Evolutionary conservation across 2,329 filamentous ascomycete species (phyloP).

Genomic region (Sarocladium oryzae): DNA sequence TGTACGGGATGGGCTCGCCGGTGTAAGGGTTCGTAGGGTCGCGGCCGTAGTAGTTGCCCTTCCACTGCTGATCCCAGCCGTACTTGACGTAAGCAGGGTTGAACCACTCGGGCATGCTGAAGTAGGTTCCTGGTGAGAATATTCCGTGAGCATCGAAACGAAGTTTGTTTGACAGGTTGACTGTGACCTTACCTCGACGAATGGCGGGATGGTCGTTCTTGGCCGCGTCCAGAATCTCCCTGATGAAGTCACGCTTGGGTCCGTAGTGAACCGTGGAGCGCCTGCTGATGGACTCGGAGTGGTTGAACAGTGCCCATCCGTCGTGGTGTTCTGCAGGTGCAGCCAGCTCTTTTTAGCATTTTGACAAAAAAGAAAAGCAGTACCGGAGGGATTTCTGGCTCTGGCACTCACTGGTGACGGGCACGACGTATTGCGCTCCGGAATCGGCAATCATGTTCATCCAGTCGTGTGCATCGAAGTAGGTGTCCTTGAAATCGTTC

Average conservation of each 20-base stretch:
- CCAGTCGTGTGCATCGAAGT: conserved; percentile 45
- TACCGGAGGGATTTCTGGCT: background rate
- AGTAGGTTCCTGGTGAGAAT: conserved; percentile 33
- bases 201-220: conserved; percentile 6
- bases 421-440: conserved; percentile 42
- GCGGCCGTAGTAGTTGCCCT: conserved; percentile 2
- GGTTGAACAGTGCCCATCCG: conserved; percentile 34
- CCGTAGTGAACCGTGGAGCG: conserved; percentile 33
- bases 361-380: too few relatives aligned
- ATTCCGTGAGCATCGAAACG: too few relatives aligned
- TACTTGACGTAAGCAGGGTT: conserved; percentile 32
- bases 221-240: conserved; percentile 31
- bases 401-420: conserved; percentile 26
- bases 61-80: background rate
- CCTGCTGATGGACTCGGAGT: conserved; percentile 25
- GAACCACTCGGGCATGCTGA: conserved; percentile 42
- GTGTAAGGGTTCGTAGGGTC: conserved; percentile 37
- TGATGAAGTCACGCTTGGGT: conserved; percentile 17
- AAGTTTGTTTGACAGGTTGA: too few relatives aligned
- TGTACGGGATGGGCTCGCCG: conserved; percentile 30
- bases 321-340: conserved; percentile 35
- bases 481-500: conserved; percentile 41
- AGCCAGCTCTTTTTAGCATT: too few relatives aligned
- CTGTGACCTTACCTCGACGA: background rate
- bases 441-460: conserved; percentile 45